Evolutionary conservation across 495 filamentous ascomycete species (phyloP).

Genomic region (Baudoinia panamericana): DNA sequence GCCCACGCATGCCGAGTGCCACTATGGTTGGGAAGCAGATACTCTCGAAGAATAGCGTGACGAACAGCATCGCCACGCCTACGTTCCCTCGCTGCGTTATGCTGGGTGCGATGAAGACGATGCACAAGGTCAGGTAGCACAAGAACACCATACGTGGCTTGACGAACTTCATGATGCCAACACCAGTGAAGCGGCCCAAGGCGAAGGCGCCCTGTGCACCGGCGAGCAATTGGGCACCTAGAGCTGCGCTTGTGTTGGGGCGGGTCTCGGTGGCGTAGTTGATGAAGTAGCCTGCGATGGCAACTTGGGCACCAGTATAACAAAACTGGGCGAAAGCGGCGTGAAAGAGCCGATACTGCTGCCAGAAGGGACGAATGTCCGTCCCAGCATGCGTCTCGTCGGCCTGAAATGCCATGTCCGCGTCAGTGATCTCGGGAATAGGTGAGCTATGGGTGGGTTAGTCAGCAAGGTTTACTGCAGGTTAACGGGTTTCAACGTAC

Average conservation of each 20-base stretch:
- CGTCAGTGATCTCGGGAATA: slow-evolving; percentile 63
- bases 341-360: slow-evolving; percentile 55
- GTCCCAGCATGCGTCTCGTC: slow-evolving; percentile 31
- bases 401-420: slow-evolving; percentile 50
- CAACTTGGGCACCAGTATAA: slow-evolving; percentile 57
- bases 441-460: slow-evolving; percentile 24
- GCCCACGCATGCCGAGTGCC: slow-evolving; percentile 52
- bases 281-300: slow-evolving; percentile 44
- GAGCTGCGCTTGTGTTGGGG: slow-evolving; percentile 8
- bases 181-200: slow-evolving; percentile 49
- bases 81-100: slow-evolving; percentile 26
- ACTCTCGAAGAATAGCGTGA: slow-evolving; percentile 57
- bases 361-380: slow-evolving; percentile 41
- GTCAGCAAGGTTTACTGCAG: not conserved
- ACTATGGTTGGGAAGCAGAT: slow-evolving; percentile 58
- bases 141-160: slow-evolving; percentile 28
- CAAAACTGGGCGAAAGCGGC: slow-evolving; percentile 56
- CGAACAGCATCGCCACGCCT: slow-evolving; percentile 44
- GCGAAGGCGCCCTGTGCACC: slow-evolving; percentile 56
- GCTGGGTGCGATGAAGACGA: slow-evolving; percentile 43
- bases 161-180: slow-evolving; percentile 33
- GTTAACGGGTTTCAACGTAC: not conserved
- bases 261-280: slow-evolving; percentile 31
- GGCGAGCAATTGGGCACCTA: slow-evolving; percentile 42
- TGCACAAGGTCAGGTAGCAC: slow-evolving; percentile 27